Evolutionary conservation across 192 early-diverging fungal genomes (phyloP), one percentile per base, ranked within the genome.

Genomic region (Oehlia diaphana): DNA sequence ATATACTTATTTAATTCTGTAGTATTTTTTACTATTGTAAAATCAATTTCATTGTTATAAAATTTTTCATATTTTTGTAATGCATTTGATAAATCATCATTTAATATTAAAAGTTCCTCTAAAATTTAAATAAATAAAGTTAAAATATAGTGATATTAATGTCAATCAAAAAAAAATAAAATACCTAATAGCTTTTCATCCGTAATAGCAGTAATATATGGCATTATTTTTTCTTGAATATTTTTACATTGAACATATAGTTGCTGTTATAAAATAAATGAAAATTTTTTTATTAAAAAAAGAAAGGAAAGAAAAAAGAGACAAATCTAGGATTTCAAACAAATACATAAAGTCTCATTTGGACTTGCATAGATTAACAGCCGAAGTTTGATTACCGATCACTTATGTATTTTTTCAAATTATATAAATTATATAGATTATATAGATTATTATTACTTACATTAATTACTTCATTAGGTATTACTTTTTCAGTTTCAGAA

Each of bases 51-150:
- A 26, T 53, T 50, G 58, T 73, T 74, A 28, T 74, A 74, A 21
- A 61, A 13, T 19, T 61, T 58, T 12, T 16, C 42, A 61, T 74
- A 74, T 21, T 53, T 74, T 53, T 74, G 72, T 33, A 74, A 53
- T 58, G 49, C n/a, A 23, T 42, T 16, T 31, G 72, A 58, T 21
- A 74, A 33, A 19, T 37, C 26, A 74, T 74, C 72, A 33, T 74
- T 74, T 26, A 74, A 61, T 53, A 12, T 74, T 28, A 31, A 61
- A 53, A 74, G 72, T 3, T 61, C 49, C 6, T 53, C 72, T 74
- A 23, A 42, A 49, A 31, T 23, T 8, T 74, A 35, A 68, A 68
- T 28, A 19, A 35, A 61, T 28, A 28, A 6, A 61, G 37, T 47
- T 9, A 26, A 73, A 73, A 9, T 5, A 5, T 58, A 74, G 21